phyloP scores from a whole-genome alignment of 2,329 filamentous ascomycete genomes.

The Diaporthe eres region DNA sequence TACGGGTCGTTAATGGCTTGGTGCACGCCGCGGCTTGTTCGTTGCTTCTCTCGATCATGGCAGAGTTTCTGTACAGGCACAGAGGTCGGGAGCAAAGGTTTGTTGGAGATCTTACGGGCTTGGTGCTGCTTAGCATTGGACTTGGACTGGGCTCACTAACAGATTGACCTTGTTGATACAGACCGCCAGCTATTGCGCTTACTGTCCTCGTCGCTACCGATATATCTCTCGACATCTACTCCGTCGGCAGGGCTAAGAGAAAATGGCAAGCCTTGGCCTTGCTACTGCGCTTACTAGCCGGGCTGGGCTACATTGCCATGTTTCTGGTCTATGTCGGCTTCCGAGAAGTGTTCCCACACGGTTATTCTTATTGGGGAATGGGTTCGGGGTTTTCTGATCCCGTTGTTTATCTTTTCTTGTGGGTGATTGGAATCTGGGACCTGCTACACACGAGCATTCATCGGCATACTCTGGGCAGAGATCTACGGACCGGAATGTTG shows the following conservation, averaged over 20 bases:
- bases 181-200: constrained; percentile 50
- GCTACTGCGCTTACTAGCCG: constrained; percentile 49
- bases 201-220: constrained; percentile 52
- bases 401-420: constrained; percentile 55
- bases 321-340: constrained; percentile 54
- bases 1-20: constrained; percentile 41
- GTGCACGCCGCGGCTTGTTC: constrained; percentile 43
- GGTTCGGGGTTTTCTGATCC: constrained; percentile 47
- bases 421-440: constrained; percentile 48
- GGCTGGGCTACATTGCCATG: constrained; percentile 52
- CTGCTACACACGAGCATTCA: constrained; percentile 34
- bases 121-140: not conserved
- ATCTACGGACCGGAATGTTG: not conserved
- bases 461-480: constrained; percentile 29
- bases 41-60: constrained; percentile 44
- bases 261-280: constrained; percentile 53
- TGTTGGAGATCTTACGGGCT: constrained; percentile 29
- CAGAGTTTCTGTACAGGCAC: constrained; percentile 30
- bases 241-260: constrained; percentile 50
- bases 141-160: constrained; percentile 5
- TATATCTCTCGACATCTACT: constrained; percentile 53
- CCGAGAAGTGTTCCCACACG: constrained; percentile 54
- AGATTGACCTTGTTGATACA: constrained; percentile 35
- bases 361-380: constrained; percentile 56
- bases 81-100: constrained; percentile 28